Conservation (phyloP, 495 filamentous ascomycete species). For the Trichocladium antarcticum region DNA sequence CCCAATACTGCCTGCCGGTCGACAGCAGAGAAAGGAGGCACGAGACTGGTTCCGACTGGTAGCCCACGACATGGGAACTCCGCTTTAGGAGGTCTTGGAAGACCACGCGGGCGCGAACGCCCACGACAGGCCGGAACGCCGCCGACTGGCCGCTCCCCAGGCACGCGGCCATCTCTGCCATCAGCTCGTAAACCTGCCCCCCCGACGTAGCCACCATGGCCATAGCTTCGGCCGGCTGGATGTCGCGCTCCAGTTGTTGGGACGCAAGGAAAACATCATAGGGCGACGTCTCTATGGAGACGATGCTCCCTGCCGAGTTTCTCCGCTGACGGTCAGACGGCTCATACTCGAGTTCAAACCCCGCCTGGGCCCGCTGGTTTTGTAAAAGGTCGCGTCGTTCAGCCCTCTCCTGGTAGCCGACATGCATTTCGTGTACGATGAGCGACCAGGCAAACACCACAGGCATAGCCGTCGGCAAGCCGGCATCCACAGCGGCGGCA, state of each 20-base stretch:
- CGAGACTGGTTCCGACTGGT: constrained; percentile 53
- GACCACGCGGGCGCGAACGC: constrained; percentile 43
- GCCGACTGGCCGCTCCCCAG: constrained; percentile 36
- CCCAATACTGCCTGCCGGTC: constrained; percentile 45
- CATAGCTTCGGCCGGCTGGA: constrained; percentile 26
- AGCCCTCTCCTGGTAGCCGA: constrained; percentile 45
- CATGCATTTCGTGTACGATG: constrained; percentile 55
- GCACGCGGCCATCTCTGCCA: constrained; percentile 44
- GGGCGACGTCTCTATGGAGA: constrained; percentile 38
- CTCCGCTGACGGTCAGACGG: constrained; percentile 29
- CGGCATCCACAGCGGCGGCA: constrained; percentile 35
- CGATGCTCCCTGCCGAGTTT: constrained; percentile 41
- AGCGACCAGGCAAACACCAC: constrained; percentile 67
- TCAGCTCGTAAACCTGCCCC: constrained; percentile 49
- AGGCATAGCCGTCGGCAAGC: constrained; percentile 47
- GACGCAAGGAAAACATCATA: constrained; percentile 39
- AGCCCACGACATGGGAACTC: constrained; percentile 47
- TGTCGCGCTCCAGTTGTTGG: constrained; percentile 31
- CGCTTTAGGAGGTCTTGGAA: constrained; percentile 57
- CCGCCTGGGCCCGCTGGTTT: constrained; percentile 49
- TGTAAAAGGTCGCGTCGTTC: constrained; percentile 52
- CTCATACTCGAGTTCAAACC: constrained; percentile 36
- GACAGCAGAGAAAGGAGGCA: constrained; percentile 51
- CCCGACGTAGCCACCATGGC: constrained; percentile 43
- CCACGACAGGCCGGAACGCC: constrained; percentile 37